Base-by-base conservation (phyloP, 2,329 filamentous ascomycete species). In the Penicillium sp. region DNA sequence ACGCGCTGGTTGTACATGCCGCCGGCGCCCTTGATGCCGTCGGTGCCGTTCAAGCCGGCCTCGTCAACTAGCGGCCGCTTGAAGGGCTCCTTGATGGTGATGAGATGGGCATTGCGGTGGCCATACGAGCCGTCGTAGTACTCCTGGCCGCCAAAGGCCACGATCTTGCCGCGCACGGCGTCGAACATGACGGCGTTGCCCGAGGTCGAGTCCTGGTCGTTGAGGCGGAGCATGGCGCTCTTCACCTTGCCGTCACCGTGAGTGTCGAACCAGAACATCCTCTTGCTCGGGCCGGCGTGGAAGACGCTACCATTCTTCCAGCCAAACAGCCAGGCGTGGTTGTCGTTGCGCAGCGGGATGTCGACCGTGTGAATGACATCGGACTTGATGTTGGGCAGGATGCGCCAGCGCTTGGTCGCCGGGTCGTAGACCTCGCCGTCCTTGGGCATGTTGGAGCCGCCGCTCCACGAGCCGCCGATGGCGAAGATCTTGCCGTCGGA, bases 111-210 rank as follows among this genome's bases (percentile, higher is more conserved):
- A 50, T 73, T 72, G 4, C 63, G 65, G 0, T 72, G 73, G 1
- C 74, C 74, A 6, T 62, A 51, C 7, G 66, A 66, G 42, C 72
- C 55, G 25, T 74, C 65, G 55, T 81, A 82, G 31, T 69, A 23
- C 4, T 23, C 20, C 66, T 0, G 72, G 65, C 80, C 80, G 7
- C 81, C 80, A 13, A 73, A 66, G 0, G 77, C 74, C 1, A 82
- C 66, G 28, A 82, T 81, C 62, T 81, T 80, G 29, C 80, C 80
- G 1, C 58, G 60, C 0, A 66, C 62, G 39, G 79, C 78, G 57
- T 83, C 80, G 55, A 77, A 82, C 79, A 83, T 82, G 53, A 79
- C 72, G 5, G 75, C 74, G 41, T 74, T 75, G 12, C 79, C 81
- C 48, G 72, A 75, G 81, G 83, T 83, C 2, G 78, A 66, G 52